Percentiles rank a stretch among this genome's conserved stretches.
Conservation (phyloP, 2,329 filamentous ascomycete species). For the Dothiorella sarmentorum region DNA sequence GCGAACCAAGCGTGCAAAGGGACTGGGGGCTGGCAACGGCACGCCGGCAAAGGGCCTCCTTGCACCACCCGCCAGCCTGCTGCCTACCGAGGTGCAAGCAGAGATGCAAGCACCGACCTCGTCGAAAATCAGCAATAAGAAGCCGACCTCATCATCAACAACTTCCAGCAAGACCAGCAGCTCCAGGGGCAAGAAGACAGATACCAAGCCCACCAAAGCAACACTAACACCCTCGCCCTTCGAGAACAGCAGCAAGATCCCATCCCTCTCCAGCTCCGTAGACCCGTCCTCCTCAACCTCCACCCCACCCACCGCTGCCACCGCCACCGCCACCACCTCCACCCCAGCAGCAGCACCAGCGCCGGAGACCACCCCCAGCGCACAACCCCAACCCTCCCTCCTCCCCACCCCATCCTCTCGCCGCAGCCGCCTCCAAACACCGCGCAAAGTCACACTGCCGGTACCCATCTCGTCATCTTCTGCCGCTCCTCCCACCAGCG, state of each 20-base stretch:
- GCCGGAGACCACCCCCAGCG: too few relatives aligned
- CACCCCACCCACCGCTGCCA: neutral
- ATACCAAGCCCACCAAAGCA: neutral
- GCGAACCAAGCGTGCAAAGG: conserved; percentile 30
- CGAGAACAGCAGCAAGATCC: neutral
- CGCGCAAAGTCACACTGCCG: conserved; percentile 34
- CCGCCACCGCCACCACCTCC: neutral
- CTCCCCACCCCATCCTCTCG: neutral
- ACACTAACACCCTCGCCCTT: neutral
- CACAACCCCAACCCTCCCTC: neutral
- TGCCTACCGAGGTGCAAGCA: conserved; percentile 23
- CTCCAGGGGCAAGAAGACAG: neutral
- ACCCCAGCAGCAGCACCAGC: too few relatives aligned
- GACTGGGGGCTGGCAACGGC: conserved; percentile 36
- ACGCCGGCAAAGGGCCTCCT: conserved; percentile 36
- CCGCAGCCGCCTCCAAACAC: conserved; percentile 30
- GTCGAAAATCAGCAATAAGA: neutral
- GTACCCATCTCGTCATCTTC: conserved; percentile 20
- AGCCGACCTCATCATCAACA: neutral
- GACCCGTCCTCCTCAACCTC: neutral
- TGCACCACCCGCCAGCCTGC: conserved; percentile 19
- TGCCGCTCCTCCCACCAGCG: neutral
- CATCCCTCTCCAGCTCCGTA: neutral
- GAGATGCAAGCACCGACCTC: neutral
- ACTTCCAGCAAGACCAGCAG: neutral